Percentiles rank a stretch among this genome's conserved stretches.
phyloP scores from a whole-genome alignment of 2,329 filamentous ascomycete genomes.

The Sporothrix pseudoabietina region DNA sequence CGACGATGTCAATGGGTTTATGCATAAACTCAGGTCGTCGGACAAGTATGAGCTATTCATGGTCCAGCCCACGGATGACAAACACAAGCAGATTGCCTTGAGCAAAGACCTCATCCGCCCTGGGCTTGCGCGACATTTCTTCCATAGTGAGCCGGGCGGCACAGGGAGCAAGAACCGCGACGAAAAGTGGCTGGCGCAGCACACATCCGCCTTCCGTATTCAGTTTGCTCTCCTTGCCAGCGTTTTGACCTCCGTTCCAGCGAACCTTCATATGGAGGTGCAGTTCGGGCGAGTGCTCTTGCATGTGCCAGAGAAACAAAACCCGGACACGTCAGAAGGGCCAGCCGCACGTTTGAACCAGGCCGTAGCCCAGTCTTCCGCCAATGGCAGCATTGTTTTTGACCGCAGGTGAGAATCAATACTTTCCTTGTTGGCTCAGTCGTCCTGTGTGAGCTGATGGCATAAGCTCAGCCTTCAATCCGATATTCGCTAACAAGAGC shows the following conservation, averaged over 20 bases:
- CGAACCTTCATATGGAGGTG: slow-evolving; percentile 13
- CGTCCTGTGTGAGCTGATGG: background rate
- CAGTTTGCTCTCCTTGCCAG: slow-evolving; percentile 8
- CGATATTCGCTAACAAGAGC: background rate
- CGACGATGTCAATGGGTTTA: background rate
- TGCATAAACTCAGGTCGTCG: background rate
- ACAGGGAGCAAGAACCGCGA: background rate
- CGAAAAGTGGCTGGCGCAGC: background rate
- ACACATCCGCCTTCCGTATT: background rate
- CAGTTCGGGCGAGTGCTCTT: slow-evolving; percentile 21
- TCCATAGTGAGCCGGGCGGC: background rate
- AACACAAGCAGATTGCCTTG: background rate
- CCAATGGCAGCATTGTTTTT: slow-evolving; percentile 3
- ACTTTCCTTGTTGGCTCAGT: background rate
- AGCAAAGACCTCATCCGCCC: background rate
- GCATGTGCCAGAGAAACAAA: background rate
- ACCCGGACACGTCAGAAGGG: background rate
- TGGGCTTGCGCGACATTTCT: background rate
- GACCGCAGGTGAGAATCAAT: slow-evolving; percentile 26
- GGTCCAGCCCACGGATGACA: background rate
- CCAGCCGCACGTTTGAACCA: background rate
- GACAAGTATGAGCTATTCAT: background rate
- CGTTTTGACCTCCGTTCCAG: background rate
- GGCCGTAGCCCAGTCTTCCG: background rate
- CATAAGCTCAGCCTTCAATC: background rate